Evolutionary conservation across 176 grass and related monocot species (phyloP).

Genomic region (Carex cristatella): DNA sequence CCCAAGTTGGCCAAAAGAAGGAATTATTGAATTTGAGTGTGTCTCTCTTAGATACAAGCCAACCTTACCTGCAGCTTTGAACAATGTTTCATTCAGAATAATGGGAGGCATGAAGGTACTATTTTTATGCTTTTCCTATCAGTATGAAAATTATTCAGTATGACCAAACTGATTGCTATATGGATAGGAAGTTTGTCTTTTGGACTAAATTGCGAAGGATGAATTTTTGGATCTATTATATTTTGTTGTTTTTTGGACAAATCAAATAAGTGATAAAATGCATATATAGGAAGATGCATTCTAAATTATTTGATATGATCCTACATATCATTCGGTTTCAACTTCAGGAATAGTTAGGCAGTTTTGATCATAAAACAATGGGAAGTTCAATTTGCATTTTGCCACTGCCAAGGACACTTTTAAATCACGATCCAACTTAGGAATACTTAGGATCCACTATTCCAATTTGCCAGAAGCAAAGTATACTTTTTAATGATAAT

Average conservation of each 20-base stretch:
- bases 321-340: neutral
- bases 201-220: neutral
- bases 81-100: conserved; percentile 61
- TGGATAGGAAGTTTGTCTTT: neutral
- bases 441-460: neutral
- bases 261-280: neutral
- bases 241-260: neutral
- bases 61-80: conserved; percentile 59
- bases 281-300: neutral
- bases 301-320: neutral
- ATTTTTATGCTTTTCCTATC: neutral
- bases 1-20: conserved; percentile 57
- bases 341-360: neutral
- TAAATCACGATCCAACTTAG: neutral
- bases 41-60: conserved; percentile 77
- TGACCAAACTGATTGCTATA: neutral
- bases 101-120: conserved; percentile 66
- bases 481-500: neutral
- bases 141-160: conserved; percentile 10
- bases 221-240: neutral
- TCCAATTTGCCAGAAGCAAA: neutral
- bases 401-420: neutral
- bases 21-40: conserved; percentile 70
- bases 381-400: neutral
- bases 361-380: neutral